Base-by-base conservation (phyloP, 257 asterid genomes). In the Lantana camara region DNA sequence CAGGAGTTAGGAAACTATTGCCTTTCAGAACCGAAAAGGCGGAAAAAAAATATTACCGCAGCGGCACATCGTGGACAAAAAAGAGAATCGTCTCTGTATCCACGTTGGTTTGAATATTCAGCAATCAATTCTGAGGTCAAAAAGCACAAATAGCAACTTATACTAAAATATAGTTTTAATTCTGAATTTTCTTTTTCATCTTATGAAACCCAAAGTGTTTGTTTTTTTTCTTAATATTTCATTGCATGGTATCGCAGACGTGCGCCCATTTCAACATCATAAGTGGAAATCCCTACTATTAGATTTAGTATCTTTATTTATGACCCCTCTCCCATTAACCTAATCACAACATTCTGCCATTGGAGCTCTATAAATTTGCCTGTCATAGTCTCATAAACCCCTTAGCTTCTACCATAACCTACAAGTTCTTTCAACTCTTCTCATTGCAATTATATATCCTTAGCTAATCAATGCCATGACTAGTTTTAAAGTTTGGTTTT, bases 231-330 rank as follows among this genome's bases (percentile, higher is more conserved):
- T 3, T 35, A 11, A 5, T 20, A 44, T 45, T 45, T 66, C 64
- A 66, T 52, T 66, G 69, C 73, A 59, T 64, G 70, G 69, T 6
- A 23, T 51, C 47, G 15, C 58, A 52, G 15, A 59, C 57, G 59
- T 51, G 51, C 44, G 19, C 68, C 69, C 77, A 73, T 73, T 66
- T 54, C 19, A 51, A 29, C 37, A 27, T 59, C 60, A 22, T 30
- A 52, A 66, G 80, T 75, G 80, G 80, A 69, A 64, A 35, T 51
- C 69, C 66, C 16, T 57, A 3, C 4, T 13, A 5, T 30, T 70
- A 44, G 24, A 5, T 24, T 12, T 17, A 24, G 21, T 66, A 5
- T 27, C 32, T 54, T 51, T 23, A 20, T 50, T 64, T 51, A 35
- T 52, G 70, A 24, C 63, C 51, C 64, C 49, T n/a, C 0, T 35